Conservation (phyloP, 805 yeast genomes). For the Pichia californica region DNA sequence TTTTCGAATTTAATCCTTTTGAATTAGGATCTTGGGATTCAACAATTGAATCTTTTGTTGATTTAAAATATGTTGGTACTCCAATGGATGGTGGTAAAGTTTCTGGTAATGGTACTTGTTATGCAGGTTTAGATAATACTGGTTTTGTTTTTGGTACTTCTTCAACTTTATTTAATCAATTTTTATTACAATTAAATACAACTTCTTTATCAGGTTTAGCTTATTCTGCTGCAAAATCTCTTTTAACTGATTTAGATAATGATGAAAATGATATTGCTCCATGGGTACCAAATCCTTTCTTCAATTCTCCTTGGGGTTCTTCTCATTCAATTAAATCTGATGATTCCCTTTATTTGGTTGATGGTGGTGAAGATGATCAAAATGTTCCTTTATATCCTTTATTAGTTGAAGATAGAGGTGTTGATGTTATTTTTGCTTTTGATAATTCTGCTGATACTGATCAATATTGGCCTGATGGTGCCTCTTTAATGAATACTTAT, state of each 20-base stretch:
- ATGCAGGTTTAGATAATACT: constrained; percentile 69
- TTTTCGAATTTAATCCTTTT: constrained; percentile 56
- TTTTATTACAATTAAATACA: constrained; percentile 50
- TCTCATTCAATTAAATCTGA: constrained; percentile 33
- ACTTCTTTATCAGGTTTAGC: constrained; percentile 44
- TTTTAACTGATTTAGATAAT: constrained; percentile 36
- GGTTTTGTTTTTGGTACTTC: constrained; percentile 83
- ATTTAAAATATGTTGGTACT: constrained; percentile 66
- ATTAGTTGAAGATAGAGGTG: constrained; percentile 50
- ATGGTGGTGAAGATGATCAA: constrained; percentile 76
- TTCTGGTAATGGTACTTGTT: constrained; percentile 36
- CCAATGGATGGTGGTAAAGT: constrained; percentile 55
- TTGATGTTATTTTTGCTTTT: constrained; percentile 60
- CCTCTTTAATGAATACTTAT: constrained; percentile 50
- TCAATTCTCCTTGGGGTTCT: constrained; percentile 34
- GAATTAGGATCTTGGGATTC: constrained; percentile 90
- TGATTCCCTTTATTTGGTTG: constrained; percentile 50
- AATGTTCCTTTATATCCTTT: constrained; percentile 66
- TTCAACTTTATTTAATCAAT: constrained; percentile 69
- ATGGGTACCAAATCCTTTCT: constrained; percentile 68
- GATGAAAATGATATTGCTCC: constrained; percentile 63
- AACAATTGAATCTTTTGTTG: constrained; percentile 55
- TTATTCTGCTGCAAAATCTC: constrained; percentile 36
- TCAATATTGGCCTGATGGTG: constrained; percentile 60
- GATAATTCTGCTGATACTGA: constrained; percentile 64